Percentiles rank a stretch among this genome's conserved stretches.
Conservation (phyloP, 805 yeast genomes). For the Grigorovia transvaalensis region DNA sequence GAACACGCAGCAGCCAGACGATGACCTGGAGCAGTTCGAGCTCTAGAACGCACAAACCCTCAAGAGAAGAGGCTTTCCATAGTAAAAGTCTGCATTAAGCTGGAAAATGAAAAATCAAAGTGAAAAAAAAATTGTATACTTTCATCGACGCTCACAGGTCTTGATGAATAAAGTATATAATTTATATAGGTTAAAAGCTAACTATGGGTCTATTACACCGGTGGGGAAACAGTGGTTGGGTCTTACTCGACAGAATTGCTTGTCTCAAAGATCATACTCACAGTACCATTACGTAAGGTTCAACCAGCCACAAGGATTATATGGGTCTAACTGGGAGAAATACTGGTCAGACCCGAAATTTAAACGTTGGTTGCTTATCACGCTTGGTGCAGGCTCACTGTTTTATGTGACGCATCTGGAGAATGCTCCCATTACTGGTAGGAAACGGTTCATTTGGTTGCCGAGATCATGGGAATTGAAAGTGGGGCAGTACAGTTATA, state of each 20-base stretch:
- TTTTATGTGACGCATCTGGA: slow-evolving; percentile 49
- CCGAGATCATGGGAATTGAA: slow-evolving; percentile 52
- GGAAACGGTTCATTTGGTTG: slow-evolving; percentile 62
- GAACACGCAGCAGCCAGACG: slow-evolving; percentile 5
- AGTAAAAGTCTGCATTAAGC: too few relatives aligned
- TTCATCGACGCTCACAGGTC: not conserved
- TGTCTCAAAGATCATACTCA: not conserved
- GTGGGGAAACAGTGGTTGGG: not conserved
- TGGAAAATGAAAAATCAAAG: not conserved
- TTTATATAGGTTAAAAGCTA: not conserved
- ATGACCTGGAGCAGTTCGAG: slow-evolving; percentile 2
- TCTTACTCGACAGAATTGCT: not conserved
- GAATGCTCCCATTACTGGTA: slow-evolving; percentile 70
- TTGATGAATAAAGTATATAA: not conserved
- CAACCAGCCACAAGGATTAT: not conserved
- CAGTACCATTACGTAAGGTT: slow-evolving; percentile 1
- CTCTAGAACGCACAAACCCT: slow-evolving; percentile 1
- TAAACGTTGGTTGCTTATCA: slow-evolving; percentile 26
- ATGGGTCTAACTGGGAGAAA: not conserved
- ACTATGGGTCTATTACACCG: not conserved
- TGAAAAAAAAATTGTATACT: not conserved
- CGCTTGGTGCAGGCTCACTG: slow-evolving; percentile 28
- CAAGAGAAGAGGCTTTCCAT: too few relatives aligned
- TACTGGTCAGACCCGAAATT: slow-evolving; percentile 19
- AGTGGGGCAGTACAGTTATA: slow-evolving; percentile 57